Percentiles rank a stretch among this genome's conserved stretches.
phyloP scores from a whole-genome alignment of 2,329 filamentous ascomycete genomes.

The Colletotrichum tofieldiae region DNA sequence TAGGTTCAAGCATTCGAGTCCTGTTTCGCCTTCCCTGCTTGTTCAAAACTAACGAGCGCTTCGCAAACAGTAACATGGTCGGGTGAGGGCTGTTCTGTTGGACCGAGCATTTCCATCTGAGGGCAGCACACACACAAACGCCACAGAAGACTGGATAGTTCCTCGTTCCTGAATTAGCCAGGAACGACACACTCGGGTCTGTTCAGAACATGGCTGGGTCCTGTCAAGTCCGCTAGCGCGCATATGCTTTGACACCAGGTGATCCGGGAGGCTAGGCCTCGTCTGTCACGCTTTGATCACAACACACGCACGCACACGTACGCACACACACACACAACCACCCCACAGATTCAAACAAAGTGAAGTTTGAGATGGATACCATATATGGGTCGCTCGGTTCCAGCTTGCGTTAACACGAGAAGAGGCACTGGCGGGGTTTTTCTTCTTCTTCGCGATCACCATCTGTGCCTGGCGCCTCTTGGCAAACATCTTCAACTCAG shows the following conservation, averaged over 20 bases:
- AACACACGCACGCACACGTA: not conserved
- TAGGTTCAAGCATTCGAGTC: not conserved
- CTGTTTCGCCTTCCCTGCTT: not conserved
- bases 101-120: not conserved
- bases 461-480: not conserved
- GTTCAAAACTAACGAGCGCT: not conserved
- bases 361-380: not conserved
- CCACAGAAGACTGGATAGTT: not conserved
- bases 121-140: not conserved
- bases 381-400: not conserved
- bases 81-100: not conserved
- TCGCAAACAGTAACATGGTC: not conserved
- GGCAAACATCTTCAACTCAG: not conserved
- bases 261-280: conserved; percentile 14
- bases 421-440: not conserved
- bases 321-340: not conserved
- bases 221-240: conserved; percentile 22
- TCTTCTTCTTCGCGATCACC: not conserved
- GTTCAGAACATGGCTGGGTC: not conserved
- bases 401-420: not conserved
- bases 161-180: not conserved
- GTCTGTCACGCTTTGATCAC: conserved; percentile 24
- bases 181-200: not conserved
- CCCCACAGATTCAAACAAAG: not conserved
- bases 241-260: conserved; percentile 12